Conservation (phyloP, 441 rosid species). For the Omphalea diandra region DNA sequence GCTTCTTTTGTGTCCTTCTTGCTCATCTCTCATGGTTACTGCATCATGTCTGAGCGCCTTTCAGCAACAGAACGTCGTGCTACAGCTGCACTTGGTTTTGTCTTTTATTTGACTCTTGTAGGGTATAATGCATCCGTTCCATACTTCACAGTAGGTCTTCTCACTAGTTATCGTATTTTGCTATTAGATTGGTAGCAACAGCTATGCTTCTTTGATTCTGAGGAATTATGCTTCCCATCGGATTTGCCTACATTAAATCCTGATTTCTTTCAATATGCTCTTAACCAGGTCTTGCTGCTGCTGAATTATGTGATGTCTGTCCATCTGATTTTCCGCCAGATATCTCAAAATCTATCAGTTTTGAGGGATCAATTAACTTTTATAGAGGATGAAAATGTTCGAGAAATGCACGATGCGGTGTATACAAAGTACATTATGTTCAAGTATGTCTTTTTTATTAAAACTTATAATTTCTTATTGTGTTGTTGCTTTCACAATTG, state of each 20-base stretch:
- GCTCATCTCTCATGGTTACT: constrained; percentile 90
- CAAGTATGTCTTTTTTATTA: constrained; percentile 47
- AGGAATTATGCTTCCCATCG: constrained; percentile 4
- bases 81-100: constrained; percentile 81
- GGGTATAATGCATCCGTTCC: constrained; percentile 93
- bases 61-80: constrained; percentile 70
- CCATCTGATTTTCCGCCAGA: constrained; percentile 75
- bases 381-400: constrained; percentile 81
- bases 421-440: constrained; percentile 75
- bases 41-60: constrained; percentile 82
- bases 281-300: constrained; percentile 68
- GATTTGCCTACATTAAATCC: constrained; percentile 11
- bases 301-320: constrained; percentile 74
- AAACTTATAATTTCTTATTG: neutral
- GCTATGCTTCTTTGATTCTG: constrained; percentile 8
- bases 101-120: constrained; percentile 80
- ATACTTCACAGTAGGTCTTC: constrained; percentile 68
- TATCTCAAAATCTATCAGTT: constrained; percentile 65
- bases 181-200: constrained; percentile 1
- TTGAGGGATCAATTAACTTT: constrained; percentile 66
- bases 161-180: neutral
- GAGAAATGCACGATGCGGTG: constrained; percentile 79
- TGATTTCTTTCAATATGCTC: constrained; percentile 3
- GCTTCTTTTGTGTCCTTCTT: constrained; percentile 83
- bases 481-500: neutral